phyloP scores from a whole-genome alignment of 2,329 filamentous ascomycete genomes.

The Fusarium sp. region DNA sequence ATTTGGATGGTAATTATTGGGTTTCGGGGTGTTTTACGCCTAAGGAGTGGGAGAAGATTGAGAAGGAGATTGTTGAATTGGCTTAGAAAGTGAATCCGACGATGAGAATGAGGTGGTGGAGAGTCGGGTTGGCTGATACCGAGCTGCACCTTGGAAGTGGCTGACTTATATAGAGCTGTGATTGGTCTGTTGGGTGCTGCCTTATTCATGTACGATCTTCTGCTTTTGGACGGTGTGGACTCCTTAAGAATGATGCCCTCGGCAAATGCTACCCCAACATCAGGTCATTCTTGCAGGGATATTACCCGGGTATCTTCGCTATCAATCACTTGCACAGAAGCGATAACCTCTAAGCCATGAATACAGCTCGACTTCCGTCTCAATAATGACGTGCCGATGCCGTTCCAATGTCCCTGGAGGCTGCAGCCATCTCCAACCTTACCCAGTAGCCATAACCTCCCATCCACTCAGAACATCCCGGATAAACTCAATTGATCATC shows the following conservation, averaged over 20 bases:
- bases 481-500: background rate
- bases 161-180: background rate
- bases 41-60: background rate
- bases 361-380: no score
- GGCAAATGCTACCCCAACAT: background rate
- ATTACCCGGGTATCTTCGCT: background rate
- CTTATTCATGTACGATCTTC: background rate
- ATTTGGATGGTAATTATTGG: fast-evolving
- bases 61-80: background rate
- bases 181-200: background rate
- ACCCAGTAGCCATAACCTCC: background rate
- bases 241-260: fast-evolving
- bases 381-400: fast-evolving
- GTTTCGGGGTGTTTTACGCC: background rate
- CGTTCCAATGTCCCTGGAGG: background rate
- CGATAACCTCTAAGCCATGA: no score
- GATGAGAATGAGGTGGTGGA: background rate
- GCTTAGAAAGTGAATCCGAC: fast-evolving
- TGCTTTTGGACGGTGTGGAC: background rate
- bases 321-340: background rate
- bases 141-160: background rate
- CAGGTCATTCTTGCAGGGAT: fast-evolving
- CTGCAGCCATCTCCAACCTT: background rate
- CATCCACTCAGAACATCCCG: background rate
- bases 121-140: no score